Base-by-base conservation (phyloP, 768 basidiomycete species). In the Lactarius hengduanensis region DNA sequence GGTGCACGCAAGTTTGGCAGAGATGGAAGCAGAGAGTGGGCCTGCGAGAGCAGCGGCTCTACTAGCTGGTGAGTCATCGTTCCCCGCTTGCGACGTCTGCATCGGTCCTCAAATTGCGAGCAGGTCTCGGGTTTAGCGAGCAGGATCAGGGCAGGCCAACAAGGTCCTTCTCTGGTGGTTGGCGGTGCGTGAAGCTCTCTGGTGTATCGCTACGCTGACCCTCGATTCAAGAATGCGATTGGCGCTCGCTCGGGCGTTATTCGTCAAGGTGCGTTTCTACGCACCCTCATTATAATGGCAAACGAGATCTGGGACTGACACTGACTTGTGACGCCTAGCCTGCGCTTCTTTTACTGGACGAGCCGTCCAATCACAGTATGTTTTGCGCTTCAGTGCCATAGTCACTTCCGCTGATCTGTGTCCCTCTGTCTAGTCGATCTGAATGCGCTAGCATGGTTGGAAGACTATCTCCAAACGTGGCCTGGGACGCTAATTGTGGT, bases 21-120 rank as follows among this genome's bases (percentile, higher is more conserved):
- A 99, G 58, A 98, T 99, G 89, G 97, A 99, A 71, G 96, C 96
- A 3, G 96, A 92, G 74, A 96, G 91, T 74, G 97, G 95, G 3
- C 97, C 97, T n/a, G 89, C 94, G 8, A 80, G 97, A 56, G 96
- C 96, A 26, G 93, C 94, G 16, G 84, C 92, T 22, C 79, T 99
- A 30, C 81, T 98, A 32, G 94, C 94, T 26, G 96, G 91, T 90
- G 71, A 62, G 77, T 70, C 4, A 47, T 6, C 8, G 2, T 54
- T 61, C 15, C 20, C 11, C 40, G 11, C 26, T 41, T 26, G 16
- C 22, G 38, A n/a, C 9, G 57, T 59, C 2, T 45, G 26, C 38
- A 13, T 22, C 18, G 65, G 43, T 36, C 30, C n/a, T 65, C 30
- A 59, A 50, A 59, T 30, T 38, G 50, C 55, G 54, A 32, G 8